phyloP scores from a whole-genome alignment of 495 filamentous ascomycete genomes.

The Oidiodendron maius region DNA sequence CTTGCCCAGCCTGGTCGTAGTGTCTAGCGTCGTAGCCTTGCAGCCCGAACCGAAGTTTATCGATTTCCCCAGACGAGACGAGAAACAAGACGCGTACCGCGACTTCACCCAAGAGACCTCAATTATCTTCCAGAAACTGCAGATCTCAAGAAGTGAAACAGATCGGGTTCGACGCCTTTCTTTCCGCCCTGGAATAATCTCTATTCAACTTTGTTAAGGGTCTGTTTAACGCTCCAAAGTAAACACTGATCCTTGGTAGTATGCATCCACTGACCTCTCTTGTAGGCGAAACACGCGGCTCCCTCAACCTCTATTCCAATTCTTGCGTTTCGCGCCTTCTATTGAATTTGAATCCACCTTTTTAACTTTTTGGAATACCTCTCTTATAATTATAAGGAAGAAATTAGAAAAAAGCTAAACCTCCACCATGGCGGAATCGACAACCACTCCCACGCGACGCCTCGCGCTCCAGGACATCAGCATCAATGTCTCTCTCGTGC shows the following conservation, averaged over 20 bases:
- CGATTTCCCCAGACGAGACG: neutral
- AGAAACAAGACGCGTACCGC: neutral
- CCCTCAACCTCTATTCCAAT: too few species aligned
- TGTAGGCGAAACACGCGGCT: too few species aligned
- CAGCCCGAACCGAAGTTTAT: neutral
- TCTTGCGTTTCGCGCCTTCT: too few species aligned
- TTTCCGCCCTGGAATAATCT: too few species aligned
- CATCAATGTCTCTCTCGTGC: conserved; percentile 34
- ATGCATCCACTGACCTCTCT: too few species aligned
- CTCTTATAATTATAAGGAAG: neutral
- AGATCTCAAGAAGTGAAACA: neutral
- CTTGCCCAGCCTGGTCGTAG: too few species aligned
- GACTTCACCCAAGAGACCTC: neutral
- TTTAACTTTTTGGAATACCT: neutral
- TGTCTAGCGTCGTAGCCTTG: too few species aligned
- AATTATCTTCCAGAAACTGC: neutral
- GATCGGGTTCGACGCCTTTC: too few species aligned
- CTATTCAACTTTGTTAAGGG: too few species aligned
- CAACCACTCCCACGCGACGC: conserved; percentile 36
- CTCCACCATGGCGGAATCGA: conserved; percentile 10
- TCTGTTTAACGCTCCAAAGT: too few species aligned
- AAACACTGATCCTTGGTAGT: too few species aligned
- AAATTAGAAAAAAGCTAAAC: neutral
- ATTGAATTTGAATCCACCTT: neutral
- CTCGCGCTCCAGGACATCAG: conserved; percentile 25